A percentile compares a stretch with the other conserved stretches of the same genome.
Conservation (phyloP, 352 stramenopile species). For the Phytophthora hybrid region DNA sequence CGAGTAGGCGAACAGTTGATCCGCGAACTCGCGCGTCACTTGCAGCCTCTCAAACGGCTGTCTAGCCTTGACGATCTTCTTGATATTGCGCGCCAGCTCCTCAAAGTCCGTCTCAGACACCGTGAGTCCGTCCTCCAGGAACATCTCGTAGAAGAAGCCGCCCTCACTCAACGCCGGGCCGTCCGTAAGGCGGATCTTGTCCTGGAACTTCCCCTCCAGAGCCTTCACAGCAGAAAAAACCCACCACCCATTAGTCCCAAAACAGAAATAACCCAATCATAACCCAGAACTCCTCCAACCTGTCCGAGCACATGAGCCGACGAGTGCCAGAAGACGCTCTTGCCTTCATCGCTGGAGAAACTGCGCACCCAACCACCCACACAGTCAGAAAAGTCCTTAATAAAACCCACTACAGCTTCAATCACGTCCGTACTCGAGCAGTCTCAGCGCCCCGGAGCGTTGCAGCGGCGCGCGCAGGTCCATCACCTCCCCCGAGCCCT, state of each 20-base stretch:
- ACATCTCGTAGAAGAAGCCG: slow-evolving; percentile 99
- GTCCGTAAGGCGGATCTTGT: slow-evolving; percentile 95
- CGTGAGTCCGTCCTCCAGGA: slow-evolving; percentile 66
- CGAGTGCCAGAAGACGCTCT: slow-evolving; percentile 98
- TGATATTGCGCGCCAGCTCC: slow-evolving; percentile 91
- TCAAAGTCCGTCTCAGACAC: slow-evolving; percentile 80
- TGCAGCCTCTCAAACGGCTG: slow-evolving; percentile 94
- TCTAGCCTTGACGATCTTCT: slow-evolving; percentile 95
- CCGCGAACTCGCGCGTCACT: slow-evolving; percentile 91
- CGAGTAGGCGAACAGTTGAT: slow-evolving; percentile 92
- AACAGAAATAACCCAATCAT: too few relatives aligned
- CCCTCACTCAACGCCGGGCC: slow-evolving; percentile 95
- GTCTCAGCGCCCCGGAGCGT: slow-evolving; percentile 50
- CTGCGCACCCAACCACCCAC: slow-evolving; percentile 31
- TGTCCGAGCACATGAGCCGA: slow-evolving; percentile 98
- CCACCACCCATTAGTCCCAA: too few relatives aligned
- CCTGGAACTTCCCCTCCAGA: slow-evolving; percentile 97
- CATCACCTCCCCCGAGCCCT: slow-evolving; percentile 52
- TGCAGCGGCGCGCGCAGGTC: slow-evolving; percentile 64
- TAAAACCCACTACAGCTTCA: background rate
- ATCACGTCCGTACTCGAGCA: slow-evolving; percentile 65
- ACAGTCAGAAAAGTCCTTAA: slow-evolving; percentile 1
- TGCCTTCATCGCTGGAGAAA: slow-evolving; percentile 75
- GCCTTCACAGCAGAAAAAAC: slow-evolving; percentile 58
- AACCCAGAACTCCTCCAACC: slow-evolving; percentile 20